Conservation (phyloP, 208 protist genomes). For the Trypanosoma mega region DNA sequence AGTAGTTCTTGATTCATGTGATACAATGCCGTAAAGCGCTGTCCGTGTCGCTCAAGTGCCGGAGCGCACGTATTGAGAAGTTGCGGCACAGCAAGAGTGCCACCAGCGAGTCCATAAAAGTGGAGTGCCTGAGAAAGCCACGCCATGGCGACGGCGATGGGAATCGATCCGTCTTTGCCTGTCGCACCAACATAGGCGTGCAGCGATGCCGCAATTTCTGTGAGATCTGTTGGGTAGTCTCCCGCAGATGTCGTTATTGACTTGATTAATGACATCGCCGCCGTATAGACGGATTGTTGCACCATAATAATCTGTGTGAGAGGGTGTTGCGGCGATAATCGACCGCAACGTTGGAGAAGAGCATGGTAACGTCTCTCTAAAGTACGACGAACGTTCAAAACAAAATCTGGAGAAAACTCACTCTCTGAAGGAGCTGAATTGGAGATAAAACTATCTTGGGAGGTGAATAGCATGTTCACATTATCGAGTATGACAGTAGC, state of each 20-base stretch:
- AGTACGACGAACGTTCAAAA: constrained; percentile 35
- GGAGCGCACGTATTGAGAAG: constrained; percentile 2
- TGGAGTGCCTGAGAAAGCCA: constrained; percentile 29
- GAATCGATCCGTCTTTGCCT: constrained; percentile 5
- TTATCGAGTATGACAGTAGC: constrained; percentile 61
- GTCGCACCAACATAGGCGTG: background rate
- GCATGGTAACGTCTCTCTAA: constrained; percentile 54
- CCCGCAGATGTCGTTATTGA: background rate
- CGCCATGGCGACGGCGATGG: constrained; percentile 8
- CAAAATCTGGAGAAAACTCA: constrained; percentile 54
- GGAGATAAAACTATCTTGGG: constrained; percentile 27
- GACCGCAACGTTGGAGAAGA: constrained; percentile 31
- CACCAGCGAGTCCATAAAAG: constrained; percentile 21
- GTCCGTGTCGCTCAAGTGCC: constrained; percentile 9
- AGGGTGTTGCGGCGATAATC: constrained; percentile 20
- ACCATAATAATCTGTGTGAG: constrained; percentile 18
- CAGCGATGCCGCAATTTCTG: constrained; percentile 17
- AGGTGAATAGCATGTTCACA: constrained; percentile 46
- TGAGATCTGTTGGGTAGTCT: constrained; percentile 10
- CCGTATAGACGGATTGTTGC: constrained; percentile 24
- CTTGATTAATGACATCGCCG: constrained; percentile 16
- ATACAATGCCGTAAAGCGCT: constrained; percentile 23
- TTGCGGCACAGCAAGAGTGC: constrained; percentile 4
- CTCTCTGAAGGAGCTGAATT: constrained; percentile 22
- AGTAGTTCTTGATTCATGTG: constrained; percentile 25